Evolutionary conservation across 1,139 yeast species (phyloP).

Genomic region (Pichia sp.): DNA sequence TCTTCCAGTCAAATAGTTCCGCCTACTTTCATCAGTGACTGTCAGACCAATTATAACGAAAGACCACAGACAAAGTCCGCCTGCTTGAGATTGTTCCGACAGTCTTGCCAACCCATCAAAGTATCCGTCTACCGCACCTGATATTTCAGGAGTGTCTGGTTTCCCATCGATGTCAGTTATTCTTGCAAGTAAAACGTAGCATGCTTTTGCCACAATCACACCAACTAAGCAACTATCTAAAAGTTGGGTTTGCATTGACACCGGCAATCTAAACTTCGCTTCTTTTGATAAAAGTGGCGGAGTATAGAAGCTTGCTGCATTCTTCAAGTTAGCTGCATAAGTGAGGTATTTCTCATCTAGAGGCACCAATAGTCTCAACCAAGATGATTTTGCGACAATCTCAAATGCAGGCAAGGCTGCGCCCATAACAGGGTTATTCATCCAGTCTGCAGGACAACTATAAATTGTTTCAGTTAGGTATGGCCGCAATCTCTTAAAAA

Average conservation of each 20-base stretch:
- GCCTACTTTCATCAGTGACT: conserved; percentile 4
- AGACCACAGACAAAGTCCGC: conserved; percentile 16
- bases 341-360: background rate
- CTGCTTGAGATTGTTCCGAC: conserved; percentile 9
- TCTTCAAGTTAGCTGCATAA: conserved; percentile 4
- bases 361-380: conserved; percentile 20
- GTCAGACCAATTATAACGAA: conserved; percentile 16
- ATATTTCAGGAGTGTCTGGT: conserved; percentile 8
- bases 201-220: conserved; percentile 14
- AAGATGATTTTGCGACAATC: conserved; percentile 25
- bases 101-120: conserved; percentile 11
- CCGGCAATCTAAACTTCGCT: conserved; percentile 1
- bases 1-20: conserved; percentile 15
- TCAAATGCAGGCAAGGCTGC: conserved; percentile 26
- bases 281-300: conserved; percentile 9
- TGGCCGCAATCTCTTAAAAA: conserved; percentile 20
- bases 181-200: conserved; percentile 15
- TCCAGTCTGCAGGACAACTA: conserved; percentile 27
- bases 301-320: conserved; percentile 7
- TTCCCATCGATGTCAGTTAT: conserved; percentile 11
- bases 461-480: conserved; percentile 19
- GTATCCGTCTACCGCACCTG: conserved; percentile 6
- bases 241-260: conserved; percentile 2
- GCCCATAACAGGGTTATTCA: conserved; percentile 29
- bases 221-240: conserved; percentile 10